Conservation (phyloP, 2,329 filamentous ascomycete genomes). For the Bipolaris oryzae region DNA sequence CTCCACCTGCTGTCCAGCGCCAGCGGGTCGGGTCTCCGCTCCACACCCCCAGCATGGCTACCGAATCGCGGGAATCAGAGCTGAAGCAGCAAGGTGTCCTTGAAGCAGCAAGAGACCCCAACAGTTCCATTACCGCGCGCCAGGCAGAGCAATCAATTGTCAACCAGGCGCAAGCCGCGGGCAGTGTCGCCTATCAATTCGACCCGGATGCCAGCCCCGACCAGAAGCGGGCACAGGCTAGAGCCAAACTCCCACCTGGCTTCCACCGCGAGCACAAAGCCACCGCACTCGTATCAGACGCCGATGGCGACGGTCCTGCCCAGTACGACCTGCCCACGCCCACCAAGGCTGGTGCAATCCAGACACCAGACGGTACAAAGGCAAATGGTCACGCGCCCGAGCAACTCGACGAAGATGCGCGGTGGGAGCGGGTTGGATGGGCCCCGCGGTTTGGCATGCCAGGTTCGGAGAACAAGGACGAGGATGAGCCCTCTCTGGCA, state of each 20-base stretch:
- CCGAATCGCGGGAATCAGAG: conserved; percentile 59
- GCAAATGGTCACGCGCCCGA: conserved; percentile 59
- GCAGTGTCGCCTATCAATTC: conserved; percentile 81
- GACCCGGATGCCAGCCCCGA: conserved; percentile 82
- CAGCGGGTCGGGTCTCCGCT: conserved; percentile 16
- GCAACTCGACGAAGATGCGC: conserved; percentile 60
- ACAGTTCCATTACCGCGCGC: conserved; percentile 69
- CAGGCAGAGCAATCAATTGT: conserved; percentile 76
- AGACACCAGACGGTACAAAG: conserved; percentile 55
- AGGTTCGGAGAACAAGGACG: conserved; percentile 57
- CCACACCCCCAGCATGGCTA: conserved; percentile 34
- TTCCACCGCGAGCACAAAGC: conserved; percentile 69
- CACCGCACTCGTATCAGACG: conserved; percentile 77
- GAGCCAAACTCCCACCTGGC: conserved; percentile 67
- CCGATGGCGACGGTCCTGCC: conserved; percentile 54
- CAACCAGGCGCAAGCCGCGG: conserved; percentile 77
- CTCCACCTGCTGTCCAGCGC: conserved; percentile 4
- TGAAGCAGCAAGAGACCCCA: conserved; percentile 75
- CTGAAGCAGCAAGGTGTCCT: conserved; percentile 81
- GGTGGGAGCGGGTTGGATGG: conserved; percentile 74
- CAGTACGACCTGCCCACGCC: conserved; percentile 80
- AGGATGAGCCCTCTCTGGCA: conserved; percentile 69
- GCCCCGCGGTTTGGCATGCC: conserved; percentile 76
- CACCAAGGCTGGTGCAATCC: conserved; percentile 71
- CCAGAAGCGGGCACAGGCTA: conserved; percentile 81